Evolutionary conservation across 2,329 filamentous ascomycete genomes (phyloP).

Genomic region (Didymosphaeria variabile): DNA sequence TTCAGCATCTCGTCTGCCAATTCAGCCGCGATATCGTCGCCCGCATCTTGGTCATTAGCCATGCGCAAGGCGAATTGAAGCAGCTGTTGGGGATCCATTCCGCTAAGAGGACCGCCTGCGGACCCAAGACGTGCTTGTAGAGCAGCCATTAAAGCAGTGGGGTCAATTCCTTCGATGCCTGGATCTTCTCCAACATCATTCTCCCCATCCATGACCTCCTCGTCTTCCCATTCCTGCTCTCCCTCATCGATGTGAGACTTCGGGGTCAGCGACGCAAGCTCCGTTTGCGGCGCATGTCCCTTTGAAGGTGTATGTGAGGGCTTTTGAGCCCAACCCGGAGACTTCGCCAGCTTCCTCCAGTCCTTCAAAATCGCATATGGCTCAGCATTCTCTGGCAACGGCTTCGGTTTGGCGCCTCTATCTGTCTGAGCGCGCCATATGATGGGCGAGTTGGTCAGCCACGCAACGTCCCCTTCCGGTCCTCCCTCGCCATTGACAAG

Average conservation of each 20-base stretch:
- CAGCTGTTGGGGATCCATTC: constrained; percentile 54
- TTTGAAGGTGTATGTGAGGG: not conserved
- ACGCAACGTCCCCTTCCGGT: constrained; percentile 19
- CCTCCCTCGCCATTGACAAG: constrained; percentile 11
- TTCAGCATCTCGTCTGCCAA: constrained; percentile 55
- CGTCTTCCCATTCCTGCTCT: constrained; percentile 11
- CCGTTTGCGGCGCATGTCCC: constrained; percentile 14
- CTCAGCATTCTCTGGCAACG: constrained; percentile 39
- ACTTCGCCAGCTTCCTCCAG: constrained; percentile 53
- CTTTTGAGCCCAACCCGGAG: constrained; percentile 35
- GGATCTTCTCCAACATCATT: constrained; percentile 25
- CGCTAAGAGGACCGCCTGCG: constrained; percentile 47
- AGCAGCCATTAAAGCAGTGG: constrained; percentile 50
- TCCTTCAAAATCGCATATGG: constrained; percentile 55
- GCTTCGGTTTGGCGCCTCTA: constrained; percentile 33
- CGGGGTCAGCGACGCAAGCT: constrained; percentile 26
- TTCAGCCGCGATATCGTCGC: constrained; percentile 54
- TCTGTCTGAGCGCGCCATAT: constrained; percentile 44
- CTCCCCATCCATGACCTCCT: constrained; percentile 27
- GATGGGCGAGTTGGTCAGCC: constrained; percentile 38
- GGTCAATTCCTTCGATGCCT: constrained; percentile 42
- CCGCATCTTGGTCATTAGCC: constrained; percentile 52
- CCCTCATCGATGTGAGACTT: constrained; percentile 19
- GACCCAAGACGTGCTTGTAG: constrained; percentile 45
- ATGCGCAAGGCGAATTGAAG: constrained; percentile 56